A percentile compares a stretch with the other conserved stretches of the same genome.
Conservation (phyloP, 78 protist species). For the Diacronema lutheri region DNA sequence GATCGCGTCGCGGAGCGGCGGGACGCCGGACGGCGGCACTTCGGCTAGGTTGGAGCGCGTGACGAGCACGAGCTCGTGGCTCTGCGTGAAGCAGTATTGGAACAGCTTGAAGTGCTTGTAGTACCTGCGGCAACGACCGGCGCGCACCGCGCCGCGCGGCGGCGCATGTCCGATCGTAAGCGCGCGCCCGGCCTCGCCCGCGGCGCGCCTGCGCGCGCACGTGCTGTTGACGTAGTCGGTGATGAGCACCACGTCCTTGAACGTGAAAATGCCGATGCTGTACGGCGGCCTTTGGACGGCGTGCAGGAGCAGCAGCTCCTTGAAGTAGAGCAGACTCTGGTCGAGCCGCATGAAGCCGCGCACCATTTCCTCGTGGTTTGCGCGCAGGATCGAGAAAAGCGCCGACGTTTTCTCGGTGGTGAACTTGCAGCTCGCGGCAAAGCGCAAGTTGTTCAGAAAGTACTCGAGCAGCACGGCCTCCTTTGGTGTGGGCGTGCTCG, state of each 20-base stretch:
- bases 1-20: not conserved
- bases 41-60: not conserved
- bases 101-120: not conserved
- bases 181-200: too few relatives aligned
- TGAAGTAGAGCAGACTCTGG: not conserved
- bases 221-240: not conserved
- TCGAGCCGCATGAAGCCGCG: not conserved
- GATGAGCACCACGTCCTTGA: not conserved
- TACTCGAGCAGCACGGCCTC: not conserved
- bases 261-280: not conserved
- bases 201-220: too few relatives aligned
- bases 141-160: too few relatives aligned
- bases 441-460: not conserved
- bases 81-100: not conserved
- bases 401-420: not conserved
- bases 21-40: not conserved
- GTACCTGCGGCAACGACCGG: not conserved
- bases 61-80: not conserved
- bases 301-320: not conserved
- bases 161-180: too few relatives aligned
- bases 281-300: not conserved
- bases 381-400: not conserved
- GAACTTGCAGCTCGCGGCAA: not conserved
- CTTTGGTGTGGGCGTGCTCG: not conserved
- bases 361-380: not conserved